Evolutionary conservation across 768 basidiomycete genomes (phyloP), one percentile per base, ranked within the genome.

Genomic region (Pulveroboletus sp.): DNA sequence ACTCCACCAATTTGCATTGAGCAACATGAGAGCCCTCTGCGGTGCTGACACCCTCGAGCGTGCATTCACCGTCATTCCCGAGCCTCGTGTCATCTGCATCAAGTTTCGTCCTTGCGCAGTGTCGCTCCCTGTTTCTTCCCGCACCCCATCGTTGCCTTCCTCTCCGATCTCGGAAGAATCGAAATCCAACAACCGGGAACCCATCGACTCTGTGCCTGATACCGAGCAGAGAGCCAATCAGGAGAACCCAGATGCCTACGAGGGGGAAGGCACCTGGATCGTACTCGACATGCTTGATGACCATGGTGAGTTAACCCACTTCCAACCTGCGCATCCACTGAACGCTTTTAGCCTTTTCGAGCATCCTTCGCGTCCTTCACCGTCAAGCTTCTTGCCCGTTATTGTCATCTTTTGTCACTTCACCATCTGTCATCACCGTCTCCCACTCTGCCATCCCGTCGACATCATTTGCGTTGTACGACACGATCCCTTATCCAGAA

Each of bases 401-500:
- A 30, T 58, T 66, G 1, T 77, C 79, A 0, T 71, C 72, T 0
- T 81, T 80, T 51, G 56, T 75, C 24, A 58, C 69, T 1, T 56
- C 65, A 70, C 12, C 65, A 74, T 12, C 76, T 69, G 9, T 86
- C 76, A 62, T 85, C 78, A 5, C 83, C 76, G 55, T 86, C 76
- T 49, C 83, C 70, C 77, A 16, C 54, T 2, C 67, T 65, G 11
- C 43, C 2, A 10, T 31, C 5, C 16, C 26, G 10, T 50, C 56
- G 6, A 40, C 24, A 5, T 49, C 68, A 62, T 31, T 67, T 63
- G 5, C 59, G n/a, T 63, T 65, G 12, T 68, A 63, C 20, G 62
- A 63, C 46, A 54, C 76, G 0, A 62, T 83, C 2, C 78, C 76
- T 0, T 86, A 83, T 61, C 85, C 85, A 0, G 84, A 85, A 55